phyloP scores from a whole-genome alignment of 495 filamentous ascomycete species.

The Penicillium tannophilum region DNA sequence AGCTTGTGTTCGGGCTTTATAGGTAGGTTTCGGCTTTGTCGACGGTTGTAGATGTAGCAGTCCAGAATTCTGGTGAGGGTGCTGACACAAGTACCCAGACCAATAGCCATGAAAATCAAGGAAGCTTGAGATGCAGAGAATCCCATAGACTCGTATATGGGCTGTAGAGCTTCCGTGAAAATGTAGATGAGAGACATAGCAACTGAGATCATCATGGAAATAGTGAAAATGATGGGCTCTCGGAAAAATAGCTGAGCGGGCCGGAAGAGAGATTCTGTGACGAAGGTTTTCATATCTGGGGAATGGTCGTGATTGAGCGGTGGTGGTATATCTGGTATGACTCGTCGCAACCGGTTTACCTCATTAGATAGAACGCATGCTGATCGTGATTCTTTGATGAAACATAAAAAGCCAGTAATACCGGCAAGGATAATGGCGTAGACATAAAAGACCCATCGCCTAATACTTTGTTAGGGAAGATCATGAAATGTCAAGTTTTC shows the following conservation, averaged over 20 bases:
- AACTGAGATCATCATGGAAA: constrained; percentile 47
- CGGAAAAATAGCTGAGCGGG: constrained; percentile 49
- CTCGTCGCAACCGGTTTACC: constrained; percentile 29
- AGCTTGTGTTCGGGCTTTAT: constrained; percentile 55
- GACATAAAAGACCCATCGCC: constrained; percentile 50
- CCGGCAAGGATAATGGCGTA: constrained; percentile 42
- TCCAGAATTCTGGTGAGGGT: constrained; percentile 49
- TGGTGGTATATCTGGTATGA: constrained; percentile 28
- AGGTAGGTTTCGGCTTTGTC: constrained; percentile 26
- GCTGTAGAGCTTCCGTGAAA: constrained; percentile 51
- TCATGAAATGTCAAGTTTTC: constrained; percentile 26
- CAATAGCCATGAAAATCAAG: constrained; percentile 49
- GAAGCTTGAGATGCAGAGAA: constrained; percentile 39
- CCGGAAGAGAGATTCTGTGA: constrained; percentile 42
- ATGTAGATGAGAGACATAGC: constrained; percentile 57
- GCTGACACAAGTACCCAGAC: constrained; percentile 43
- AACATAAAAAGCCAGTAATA: constrained; percentile 35
- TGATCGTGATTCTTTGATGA: constrained; percentile 48
- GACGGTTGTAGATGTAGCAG: constrained; percentile 28
- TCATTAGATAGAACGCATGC: constrained; percentile 41
- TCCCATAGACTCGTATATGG: constrained; percentile 47
- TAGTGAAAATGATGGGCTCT: constrained; percentile 52
- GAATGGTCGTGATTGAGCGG: constrained; percentile 46
- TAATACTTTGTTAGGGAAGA: constrained; percentile 12
- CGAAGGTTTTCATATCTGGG: constrained; percentile 40